Percentiles rank a stretch among this genome's conserved stretches.
phyloP scores from a whole-genome alignment of 2,329 filamentous ascomycete genomes.

The Fusarium acutatum region DNA sequence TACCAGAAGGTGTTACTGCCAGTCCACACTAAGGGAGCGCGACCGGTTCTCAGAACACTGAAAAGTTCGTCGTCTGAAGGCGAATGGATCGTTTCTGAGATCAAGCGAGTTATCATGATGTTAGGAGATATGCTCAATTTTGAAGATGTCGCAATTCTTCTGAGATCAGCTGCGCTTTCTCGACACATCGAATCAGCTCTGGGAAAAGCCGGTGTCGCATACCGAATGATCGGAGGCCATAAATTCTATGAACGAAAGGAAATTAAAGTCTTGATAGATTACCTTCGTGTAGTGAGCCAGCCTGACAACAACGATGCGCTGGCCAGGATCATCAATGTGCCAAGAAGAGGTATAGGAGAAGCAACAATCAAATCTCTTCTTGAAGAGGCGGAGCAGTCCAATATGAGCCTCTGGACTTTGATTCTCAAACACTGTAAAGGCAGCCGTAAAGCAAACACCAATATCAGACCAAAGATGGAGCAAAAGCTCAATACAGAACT shows the following conservation, averaged over 20 bases:
- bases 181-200: slow-evolving; percentile 86
- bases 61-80: slow-evolving; percentile 77
- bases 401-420: slow-evolving; percentile 79
- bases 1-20: slow-evolving; percentile 83
- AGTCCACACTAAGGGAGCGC: slow-evolving; percentile 80
- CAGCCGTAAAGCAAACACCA: slow-evolving; percentile 56
- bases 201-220: slow-evolving; percentile 82
- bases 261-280: slow-evolving; percentile 87
- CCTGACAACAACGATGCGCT: slow-evolving; percentile 89
- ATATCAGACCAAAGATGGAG: slow-evolving; percentile 59
- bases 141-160: slow-evolving; percentile 84
- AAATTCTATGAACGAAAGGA: slow-evolving; percentile 94
- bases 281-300: slow-evolving; percentile 84
- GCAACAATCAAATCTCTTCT: slow-evolving; percentile 77
- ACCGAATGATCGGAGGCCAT: slow-evolving; percentile 89
- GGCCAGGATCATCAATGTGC: slow-evolving; percentile 83
- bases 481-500: slow-evolving; percentile 62
- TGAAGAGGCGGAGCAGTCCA: slow-evolving; percentile 76
- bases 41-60: slow-evolving; percentile 81
- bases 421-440: slow-evolving; percentile 65
- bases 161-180: slow-evolving; percentile 86
- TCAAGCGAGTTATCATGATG: slow-evolving; percentile 74
- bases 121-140: slow-evolving; percentile 77
- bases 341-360: slow-evolving; percentile 82
- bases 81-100: slow-evolving; percentile 87